Percentiles rank a stretch among this genome's conserved stretches.
These are phyloP conservation scores for Bruguiera parviflora DNA, from an alignment of 345 rosid species.

Conservation along the genomic window DNA sequence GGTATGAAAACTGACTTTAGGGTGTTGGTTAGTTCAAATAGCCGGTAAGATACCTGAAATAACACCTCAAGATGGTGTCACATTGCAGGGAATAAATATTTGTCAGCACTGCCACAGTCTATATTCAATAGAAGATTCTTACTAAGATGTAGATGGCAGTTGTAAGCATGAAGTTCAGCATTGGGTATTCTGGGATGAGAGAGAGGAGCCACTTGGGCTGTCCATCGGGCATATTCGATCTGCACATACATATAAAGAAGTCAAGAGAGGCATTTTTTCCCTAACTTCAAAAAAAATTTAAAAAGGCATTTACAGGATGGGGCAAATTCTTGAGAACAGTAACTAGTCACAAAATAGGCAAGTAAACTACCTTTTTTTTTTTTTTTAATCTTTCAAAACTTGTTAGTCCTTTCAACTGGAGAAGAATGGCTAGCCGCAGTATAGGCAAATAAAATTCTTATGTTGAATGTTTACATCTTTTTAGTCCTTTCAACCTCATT, in stretches of 20 bases:
- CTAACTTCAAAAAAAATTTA: background rate
- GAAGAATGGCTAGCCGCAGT: too few relatives aligned
- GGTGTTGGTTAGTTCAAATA: conserved; percentile 73
- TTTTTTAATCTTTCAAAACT: too few relatives aligned
- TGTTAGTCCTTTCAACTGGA: too few relatives aligned
- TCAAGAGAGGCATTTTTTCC: conserved; percentile 5
- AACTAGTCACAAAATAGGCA: too few relatives aligned
- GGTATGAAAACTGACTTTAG: conserved; percentile 75
- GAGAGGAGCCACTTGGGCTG: conserved; percentile 98
- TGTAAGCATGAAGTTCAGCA: conserved; percentile 93
- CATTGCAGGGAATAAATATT: background rate
- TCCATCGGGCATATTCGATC: conserved; percentile 79
- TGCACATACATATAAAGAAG: conserved; percentile 30
- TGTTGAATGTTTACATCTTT: too few relatives aligned
- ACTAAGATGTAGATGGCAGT: conserved; percentile 82
- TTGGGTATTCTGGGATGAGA: conserved; percentile 76
- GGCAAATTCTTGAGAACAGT: background rate
- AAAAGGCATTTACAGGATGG: background rate
- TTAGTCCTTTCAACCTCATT: too few relatives aligned
- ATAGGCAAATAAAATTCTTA: too few relatives aligned
- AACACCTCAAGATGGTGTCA: conserved; percentile 7
- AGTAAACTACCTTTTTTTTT: too few relatives aligned
- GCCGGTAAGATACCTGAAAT: conserved; percentile 71
- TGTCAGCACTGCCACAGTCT: background rate
- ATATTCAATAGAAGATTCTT: conserved; percentile 19